phyloP scores from a whole-genome alignment of 1,284 basidiomycete genomes.

The Hypsizygus ulmarius region DNA sequence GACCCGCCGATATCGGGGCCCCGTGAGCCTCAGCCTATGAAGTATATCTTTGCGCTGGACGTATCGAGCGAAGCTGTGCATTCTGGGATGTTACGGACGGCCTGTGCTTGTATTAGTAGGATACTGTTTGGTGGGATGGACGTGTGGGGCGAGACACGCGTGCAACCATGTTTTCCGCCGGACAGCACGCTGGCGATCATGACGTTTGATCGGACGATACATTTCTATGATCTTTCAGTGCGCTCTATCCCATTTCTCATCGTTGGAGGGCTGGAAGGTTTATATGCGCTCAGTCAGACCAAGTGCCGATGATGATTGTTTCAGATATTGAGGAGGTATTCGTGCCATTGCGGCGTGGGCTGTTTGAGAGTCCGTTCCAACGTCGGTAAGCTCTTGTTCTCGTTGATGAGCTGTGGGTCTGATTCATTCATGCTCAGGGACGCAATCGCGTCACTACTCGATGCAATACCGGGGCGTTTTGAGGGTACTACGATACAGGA shows the following conservation, averaged over 20 bases:
- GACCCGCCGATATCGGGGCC: slow-evolving; percentile 45
- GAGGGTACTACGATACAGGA: slow-evolving; percentile 47
- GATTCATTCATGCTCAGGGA: slow-evolving; percentile 36
- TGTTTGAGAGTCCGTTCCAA: slow-evolving; percentile 79
- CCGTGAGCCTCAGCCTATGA: slow-evolving; percentile 67
- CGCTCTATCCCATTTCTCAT: slow-evolving; percentile 30
- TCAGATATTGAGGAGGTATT: slow-evolving; percentile 92
- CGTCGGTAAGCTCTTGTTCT: slow-evolving; percentile 52
- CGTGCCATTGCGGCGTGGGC: slow-evolving; percentile 71
- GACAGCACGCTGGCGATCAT: slow-evolving; percentile 71
- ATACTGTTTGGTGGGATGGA: slow-evolving; percentile 65
- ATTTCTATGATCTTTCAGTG: slow-evolving; percentile 91
- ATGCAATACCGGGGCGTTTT: slow-evolving; percentile 67
- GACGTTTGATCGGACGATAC: slow-evolving; percentile 81
- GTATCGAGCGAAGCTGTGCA: slow-evolving; percentile 73
- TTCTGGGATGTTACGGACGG: slow-evolving; percentile 73
- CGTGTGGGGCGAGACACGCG: slow-evolving; percentile 36
- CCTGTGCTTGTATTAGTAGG: slow-evolving; percentile 65
- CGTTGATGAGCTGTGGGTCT: slow-evolving; percentile 12
- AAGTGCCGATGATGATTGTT: slow-evolving; percentile 80
- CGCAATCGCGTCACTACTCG: slow-evolving; percentile 63
- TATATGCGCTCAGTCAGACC: slow-evolving; percentile 47
- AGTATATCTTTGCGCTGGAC: slow-evolving; percentile 89
- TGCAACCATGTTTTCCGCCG: slow-evolving; percentile 51
- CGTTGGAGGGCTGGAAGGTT: slow-evolving; percentile 17